These are phyloP conservation scores for Ceratopteris richardii DNA, from an alignment of 75 land plant genomes.

Conservation along the genomic window DNA sequence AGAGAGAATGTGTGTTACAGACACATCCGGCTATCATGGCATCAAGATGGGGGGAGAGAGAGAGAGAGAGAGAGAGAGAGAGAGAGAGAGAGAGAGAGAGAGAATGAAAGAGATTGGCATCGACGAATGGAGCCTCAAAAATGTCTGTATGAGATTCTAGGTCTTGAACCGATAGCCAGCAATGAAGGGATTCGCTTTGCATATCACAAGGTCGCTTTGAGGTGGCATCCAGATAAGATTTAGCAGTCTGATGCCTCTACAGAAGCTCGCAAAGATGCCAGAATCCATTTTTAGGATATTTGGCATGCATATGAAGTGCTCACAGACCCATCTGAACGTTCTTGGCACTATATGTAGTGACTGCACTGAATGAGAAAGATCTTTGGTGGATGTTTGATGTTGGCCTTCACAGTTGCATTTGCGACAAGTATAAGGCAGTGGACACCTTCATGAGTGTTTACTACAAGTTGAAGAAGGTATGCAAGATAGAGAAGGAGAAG, in stretches of 20 bases:
- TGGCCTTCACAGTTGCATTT: constrained; percentile 55
- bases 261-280: constrained; percentile 39
- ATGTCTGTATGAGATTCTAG: constrained; percentile 81
- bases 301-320: constrained; percentile 81
- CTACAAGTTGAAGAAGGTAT: constrained; percentile 95
- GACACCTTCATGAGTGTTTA: constrained; percentile 98
- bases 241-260: constrained; percentile 30
- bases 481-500: constrained; percentile 92
- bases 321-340: constrained; percentile 72
- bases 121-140: constrained; percentile 9
- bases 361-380: constrained; percentile 80
- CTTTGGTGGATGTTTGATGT: constrained; percentile 98
- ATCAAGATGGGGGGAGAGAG: too few species aligned
- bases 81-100: too few species aligned
- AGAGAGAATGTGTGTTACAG: too few species aligned
- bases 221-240: constrained; percentile 89
- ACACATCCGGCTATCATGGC: too few species aligned
- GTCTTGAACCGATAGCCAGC: constrained; percentile 37
- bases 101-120: too few species aligned
- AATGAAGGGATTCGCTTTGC: constrained; percentile 69
- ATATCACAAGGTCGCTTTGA: constrained; percentile 72
- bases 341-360: constrained; percentile 95
- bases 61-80: too few species aligned
- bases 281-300: constrained; percentile 72
- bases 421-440: constrained; percentile 83